A percentile compares a stretch with the other conserved stretches of the same genome.
Evolutionary conservation across 768 basidiomycete species (phyloP).

Genomic region (Auriscalpium orientale): DNA sequence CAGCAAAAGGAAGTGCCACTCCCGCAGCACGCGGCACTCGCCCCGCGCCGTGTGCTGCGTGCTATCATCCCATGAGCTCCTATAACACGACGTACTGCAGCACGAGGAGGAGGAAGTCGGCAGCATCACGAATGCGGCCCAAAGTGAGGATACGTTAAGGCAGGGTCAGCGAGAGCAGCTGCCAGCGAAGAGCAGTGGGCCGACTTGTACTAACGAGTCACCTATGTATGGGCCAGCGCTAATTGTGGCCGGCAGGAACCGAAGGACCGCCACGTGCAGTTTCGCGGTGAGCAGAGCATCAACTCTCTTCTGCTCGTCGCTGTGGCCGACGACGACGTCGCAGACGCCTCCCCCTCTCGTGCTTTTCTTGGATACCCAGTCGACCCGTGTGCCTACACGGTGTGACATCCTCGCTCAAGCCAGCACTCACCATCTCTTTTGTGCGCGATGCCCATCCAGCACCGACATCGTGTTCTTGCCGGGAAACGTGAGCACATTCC

Average conservation of each 20-base stretch:
- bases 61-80: constrained; percentile 85
- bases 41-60: constrained; percentile 47
- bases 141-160: no score
- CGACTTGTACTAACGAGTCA: no score
- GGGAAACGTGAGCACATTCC: constrained; percentile 49
- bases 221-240: no score
- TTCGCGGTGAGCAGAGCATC: neutral
- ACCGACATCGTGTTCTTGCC: constrained; percentile 70
- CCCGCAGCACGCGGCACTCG: constrained; percentile 41
- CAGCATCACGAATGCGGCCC: no score
- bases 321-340: neutral
- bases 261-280: no score
- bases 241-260: no score
- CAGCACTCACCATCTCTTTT: neutral
- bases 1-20: constrained; percentile 91
- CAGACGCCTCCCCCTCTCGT: neutral
- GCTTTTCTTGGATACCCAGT: neutral
- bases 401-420: neutral
- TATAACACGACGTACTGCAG: constrained; percentile 94
- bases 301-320: neutral
- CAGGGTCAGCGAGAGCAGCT: no score
- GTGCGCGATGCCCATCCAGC: constrained; percentile 28
- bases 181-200: no score
- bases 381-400: neutral
- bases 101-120: no score